Conservation (phyloP, 2,329 filamentous ascomycete species). For the Clarireedia sp. region DNA sequence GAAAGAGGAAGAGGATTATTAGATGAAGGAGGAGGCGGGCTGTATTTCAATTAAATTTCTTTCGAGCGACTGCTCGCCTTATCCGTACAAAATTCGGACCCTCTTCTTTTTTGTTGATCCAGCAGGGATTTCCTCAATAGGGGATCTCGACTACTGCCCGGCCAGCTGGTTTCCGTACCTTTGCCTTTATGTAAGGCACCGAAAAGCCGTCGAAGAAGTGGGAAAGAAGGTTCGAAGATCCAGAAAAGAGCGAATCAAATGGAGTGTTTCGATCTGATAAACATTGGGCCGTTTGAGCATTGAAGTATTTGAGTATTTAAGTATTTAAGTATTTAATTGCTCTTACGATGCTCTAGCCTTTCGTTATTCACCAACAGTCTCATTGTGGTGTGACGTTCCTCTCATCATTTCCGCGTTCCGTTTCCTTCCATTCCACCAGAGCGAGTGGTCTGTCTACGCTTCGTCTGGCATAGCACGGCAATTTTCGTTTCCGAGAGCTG, state of each 20-base stretch:
- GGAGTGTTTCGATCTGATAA: background rate
- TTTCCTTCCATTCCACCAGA: background rate
- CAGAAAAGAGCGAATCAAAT: background rate
- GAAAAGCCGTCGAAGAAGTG: no score
- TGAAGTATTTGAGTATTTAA: no score
- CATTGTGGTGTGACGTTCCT: no score
- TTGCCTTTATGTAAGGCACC: no score
- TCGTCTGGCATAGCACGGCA: background rate
- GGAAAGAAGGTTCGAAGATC: no score
- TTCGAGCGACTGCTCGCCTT: no score
- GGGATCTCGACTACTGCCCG: no score
- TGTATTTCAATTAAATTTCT: background rate
- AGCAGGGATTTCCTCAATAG: no score
- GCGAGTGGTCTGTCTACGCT: background rate
- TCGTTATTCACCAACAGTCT: background rate
- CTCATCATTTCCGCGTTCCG: background rate
- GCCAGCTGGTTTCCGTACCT: no score
- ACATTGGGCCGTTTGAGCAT: background rate
- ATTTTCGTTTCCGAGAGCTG: background rate
- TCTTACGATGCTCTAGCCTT: background rate
- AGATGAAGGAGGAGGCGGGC: background rate
- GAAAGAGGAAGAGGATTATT: background rate
- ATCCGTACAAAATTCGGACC: background rate
- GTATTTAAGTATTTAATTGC: background rate
- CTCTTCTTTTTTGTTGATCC: background rate